Conservation (phyloP, 2,329 filamentous ascomycete species). For the Penicillium capsulatum region DNA sequence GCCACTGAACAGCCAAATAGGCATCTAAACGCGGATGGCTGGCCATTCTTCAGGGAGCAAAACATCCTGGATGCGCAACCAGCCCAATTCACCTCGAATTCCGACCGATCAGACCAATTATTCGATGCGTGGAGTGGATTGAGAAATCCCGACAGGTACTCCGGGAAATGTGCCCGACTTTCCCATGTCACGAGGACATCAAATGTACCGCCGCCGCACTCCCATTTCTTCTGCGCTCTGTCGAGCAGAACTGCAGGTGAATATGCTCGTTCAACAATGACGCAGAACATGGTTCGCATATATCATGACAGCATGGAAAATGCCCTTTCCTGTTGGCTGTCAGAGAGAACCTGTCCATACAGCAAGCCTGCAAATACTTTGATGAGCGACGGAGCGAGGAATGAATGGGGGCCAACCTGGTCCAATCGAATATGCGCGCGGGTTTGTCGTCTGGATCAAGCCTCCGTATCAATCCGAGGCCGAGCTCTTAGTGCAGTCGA, state of each 20-base stretch:
- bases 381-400: conserved; percentile 12
- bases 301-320: conserved; percentile 46
- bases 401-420: conserved; percentile 39
- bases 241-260: conserved; percentile 32
- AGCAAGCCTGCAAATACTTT: conserved; percentile 22
- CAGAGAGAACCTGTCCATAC: conserved; percentile 45
- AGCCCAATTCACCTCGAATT: too few relatives aligned
- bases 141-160: too few relatives aligned
- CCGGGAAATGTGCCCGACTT: too few relatives aligned
- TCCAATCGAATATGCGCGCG: conserved; percentile 43
- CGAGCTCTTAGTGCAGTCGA: conserved; percentile 36
- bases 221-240: too few relatives aligned
- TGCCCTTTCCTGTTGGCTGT: conserved; percentile 43
- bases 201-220: conserved; percentile 13
- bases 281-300: conserved; percentile 39
- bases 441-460: conserved; percentile 41
- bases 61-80: too few relatives aligned
- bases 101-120: too few relatives aligned
- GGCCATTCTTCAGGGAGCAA: too few relatives aligned
- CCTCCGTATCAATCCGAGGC: conserved; percentile 36
- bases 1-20: too few relatives aligned
- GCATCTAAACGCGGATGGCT: too few relatives aligned
- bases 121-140: too few relatives aligned
- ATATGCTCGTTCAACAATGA: conserved; percentile 36
- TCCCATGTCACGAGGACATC: too few relatives aligned